Percentiles rank a stretch among this genome's conserved stretches.
phyloP scores from a whole-genome alignment of 768 basidiomycete species.

The Lactarius sanguifluus region DNA sequence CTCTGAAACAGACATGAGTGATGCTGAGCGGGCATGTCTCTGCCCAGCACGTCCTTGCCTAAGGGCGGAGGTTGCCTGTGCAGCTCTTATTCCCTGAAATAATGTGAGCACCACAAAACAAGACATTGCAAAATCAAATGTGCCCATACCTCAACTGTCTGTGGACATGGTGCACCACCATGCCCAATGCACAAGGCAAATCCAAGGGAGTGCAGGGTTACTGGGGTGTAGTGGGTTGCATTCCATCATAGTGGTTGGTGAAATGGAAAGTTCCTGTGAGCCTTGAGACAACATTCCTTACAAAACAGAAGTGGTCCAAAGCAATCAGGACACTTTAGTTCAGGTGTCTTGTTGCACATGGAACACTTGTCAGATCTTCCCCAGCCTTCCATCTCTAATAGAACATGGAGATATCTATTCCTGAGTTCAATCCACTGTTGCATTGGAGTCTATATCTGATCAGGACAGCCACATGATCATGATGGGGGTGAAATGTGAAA shows the following conservation, averaged over 20 bases:
- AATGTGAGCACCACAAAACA: no score
- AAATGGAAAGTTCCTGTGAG: background rate
- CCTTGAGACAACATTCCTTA: background rate
- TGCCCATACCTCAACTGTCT: background rate
- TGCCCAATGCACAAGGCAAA: background rate
- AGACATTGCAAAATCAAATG: no score
- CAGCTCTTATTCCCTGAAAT: no score
- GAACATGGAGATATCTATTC: background rate
- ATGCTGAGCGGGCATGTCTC: background rate
- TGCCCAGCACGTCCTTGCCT: no score
- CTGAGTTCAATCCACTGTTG: background rate
- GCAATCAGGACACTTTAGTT: background rate
- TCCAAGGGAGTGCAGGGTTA: background rate
- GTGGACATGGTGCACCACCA: background rate
- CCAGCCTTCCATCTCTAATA: background rate
- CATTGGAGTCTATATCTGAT: background rate
- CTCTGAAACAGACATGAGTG: no score
- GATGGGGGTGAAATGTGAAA: no score
- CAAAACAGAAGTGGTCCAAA: background rate
- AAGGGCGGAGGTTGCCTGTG: no score
- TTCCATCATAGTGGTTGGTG: background rate
- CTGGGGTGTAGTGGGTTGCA: background rate
- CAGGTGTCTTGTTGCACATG: background rate
- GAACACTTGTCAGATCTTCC: background rate
- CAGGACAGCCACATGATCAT: no score